Evolutionary conservation across 176 grass and related monocot genomes (phyloP).

Genomic region (Urochloa ruziziensis): DNA sequence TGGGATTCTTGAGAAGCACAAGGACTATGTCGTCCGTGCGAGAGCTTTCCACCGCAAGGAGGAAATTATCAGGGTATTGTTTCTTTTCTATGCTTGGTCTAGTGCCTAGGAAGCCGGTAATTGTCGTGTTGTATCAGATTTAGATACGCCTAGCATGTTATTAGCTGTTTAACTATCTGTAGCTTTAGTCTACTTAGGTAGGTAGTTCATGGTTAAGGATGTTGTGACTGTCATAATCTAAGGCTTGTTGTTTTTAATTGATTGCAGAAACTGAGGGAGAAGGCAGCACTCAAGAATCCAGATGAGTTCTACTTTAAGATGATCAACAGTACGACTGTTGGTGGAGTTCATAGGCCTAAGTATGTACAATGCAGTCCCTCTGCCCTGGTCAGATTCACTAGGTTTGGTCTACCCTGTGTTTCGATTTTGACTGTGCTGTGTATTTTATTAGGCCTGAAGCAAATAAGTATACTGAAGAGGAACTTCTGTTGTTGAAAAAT

Average conservation of each 20-base stretch:
- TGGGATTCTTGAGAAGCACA: conserved; percentile 85
- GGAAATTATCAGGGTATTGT: conserved; percentile 56
- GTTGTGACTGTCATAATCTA: not conserved
- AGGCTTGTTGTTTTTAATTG: not conserved
- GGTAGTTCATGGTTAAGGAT: not conserved
- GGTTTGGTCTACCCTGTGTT: conserved; percentile 18
- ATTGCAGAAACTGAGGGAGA: conserved; percentile 79
- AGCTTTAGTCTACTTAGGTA: not conserved
- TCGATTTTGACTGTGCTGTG: conserved; percentile 1
- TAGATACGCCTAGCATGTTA: not conserved
- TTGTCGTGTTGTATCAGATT: not conserved
- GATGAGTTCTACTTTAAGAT: conserved; percentile 99
- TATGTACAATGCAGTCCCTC: conserved; percentile 24
- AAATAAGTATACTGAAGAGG: conserved; percentile 80
- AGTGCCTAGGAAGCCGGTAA: not conserved
- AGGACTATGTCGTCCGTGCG: conserved; percentile 77
- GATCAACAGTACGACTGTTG: conserved; percentile 62
- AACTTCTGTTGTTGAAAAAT: conserved; percentile 82
- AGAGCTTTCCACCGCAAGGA: conserved; percentile 68
- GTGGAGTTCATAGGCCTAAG: conserved; percentile 75
- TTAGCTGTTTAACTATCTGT: not conserved
- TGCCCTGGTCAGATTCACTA: not conserved
- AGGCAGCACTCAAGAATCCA: conserved; percentile 72
- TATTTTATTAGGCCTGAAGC: conserved; percentile 62
- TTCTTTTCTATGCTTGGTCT: not conserved